phyloP scores from a whole-genome alignment of 2,329 filamentous ascomycete species.

The Cladosporium halotolerans region DNA sequence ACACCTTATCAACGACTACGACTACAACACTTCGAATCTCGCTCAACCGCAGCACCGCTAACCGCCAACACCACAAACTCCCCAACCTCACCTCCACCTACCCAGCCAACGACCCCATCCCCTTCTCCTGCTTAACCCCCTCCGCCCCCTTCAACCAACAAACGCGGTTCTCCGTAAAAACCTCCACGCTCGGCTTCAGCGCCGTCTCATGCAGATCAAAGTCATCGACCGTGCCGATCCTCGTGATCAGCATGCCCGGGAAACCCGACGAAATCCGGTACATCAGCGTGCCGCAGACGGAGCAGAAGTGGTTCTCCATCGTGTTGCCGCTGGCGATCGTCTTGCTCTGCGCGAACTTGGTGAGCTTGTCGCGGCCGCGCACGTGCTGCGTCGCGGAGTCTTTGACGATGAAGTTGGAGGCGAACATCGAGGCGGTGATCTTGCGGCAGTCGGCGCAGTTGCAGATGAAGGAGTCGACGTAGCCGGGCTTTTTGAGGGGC shows the following conservation, averaged over 20 bases:
- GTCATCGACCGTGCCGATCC: conserved; percentile 59
- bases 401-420: conserved; percentile 50
- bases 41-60: no score
- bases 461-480: conserved; percentile 52
- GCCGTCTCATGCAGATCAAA: conserved; percentile 52
- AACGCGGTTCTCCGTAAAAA: not conserved
- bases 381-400: conserved; percentile 38
- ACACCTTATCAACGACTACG: no score
- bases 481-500: conserved; percentile 39
- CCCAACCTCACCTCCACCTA: not conserved
- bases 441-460: conserved; percentile 57
- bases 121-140: conserved; percentile 1
- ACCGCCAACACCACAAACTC: no score
- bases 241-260: conserved; percentile 44
- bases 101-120: not conserved
- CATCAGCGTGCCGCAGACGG: conserved; percentile 55
- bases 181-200: conserved; percentile 40
- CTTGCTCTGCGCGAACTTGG: conserved; percentile 39
- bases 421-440: conserved; percentile 57
- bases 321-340: conserved; percentile 43
- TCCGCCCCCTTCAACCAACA: conserved; percentile 5
- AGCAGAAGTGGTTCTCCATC: conserved; percentile 60
- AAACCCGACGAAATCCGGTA: conserved; percentile 45
- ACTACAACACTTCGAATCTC: no score
- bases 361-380: conserved; percentile 49